Conservation (phyloP, 2,329 filamentous ascomycete species). For the Boeremia exigua region DNA sequence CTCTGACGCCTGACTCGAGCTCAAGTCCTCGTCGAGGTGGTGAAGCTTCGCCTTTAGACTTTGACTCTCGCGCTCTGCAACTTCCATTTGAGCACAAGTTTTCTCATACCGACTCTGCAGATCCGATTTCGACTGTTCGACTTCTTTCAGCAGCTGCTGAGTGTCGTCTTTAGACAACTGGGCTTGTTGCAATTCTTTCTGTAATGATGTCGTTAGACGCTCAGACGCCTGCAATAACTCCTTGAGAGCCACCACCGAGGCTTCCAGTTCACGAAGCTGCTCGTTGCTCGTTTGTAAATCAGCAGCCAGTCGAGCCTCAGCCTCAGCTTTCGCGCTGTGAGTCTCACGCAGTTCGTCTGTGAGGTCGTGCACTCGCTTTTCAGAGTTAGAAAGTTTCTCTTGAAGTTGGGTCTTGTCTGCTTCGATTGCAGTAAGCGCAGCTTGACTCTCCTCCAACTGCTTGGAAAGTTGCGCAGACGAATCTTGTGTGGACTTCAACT, state of each 20-base stretch:
- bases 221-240: conserved; percentile 24
- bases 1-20: conserved; percentile 9
- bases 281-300: conserved; percentile 23
- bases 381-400: conserved; percentile 28
- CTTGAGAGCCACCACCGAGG: conserved; percentile 26
- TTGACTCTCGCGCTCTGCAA: conserved; percentile 10
- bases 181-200: conserved; percentile 21
- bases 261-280: conserved; percentile 33
- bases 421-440: conserved; percentile 33
- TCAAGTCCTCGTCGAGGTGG: conserved; percentile 18
- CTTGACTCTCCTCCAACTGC: conserved; percentile 27
- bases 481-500: conserved; percentile 28
- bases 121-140: conserved; percentile 11
- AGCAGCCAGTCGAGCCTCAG: conserved; percentile 18
- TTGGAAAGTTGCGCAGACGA: conserved; percentile 27
- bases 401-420: conserved; percentile 27
- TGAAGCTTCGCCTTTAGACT: conserved; percentile 11
- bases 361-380: conserved; percentile 25
- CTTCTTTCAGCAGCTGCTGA: conserved; percentile 18
- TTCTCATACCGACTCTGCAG: conserved; percentile 19
- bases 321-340: conserved; percentile 20
- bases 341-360: conserved; percentile 27
- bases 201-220: conserved; percentile 20
- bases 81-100: conserved; percentile 8
- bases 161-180: conserved; percentile 18